Evolutionary conservation across 805 yeast genomes (phyloP), one percentile per base, ranked within the genome.

Genomic region (Candida gorgasii): DNA sequence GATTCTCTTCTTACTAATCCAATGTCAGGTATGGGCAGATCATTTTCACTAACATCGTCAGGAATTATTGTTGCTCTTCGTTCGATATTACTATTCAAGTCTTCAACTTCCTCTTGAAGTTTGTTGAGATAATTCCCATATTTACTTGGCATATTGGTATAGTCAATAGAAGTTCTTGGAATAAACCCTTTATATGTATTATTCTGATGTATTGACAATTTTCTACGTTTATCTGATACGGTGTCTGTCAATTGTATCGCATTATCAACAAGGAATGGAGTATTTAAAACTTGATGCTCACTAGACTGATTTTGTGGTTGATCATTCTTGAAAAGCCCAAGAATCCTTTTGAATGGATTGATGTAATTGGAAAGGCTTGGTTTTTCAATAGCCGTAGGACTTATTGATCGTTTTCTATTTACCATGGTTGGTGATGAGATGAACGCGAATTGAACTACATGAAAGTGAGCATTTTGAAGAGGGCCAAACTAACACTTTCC

Each of bases 141-240:
- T 14, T 42, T 49, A 29, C 39, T 44, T 38, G 48, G 27, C 5
- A 14, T 13, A 7, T 23, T 29, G 4, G 24, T 11, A 11, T 15
- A 30, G 14, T 16, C 35, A 5, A 58, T 45, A 18, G 65, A 50
- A 11, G 61, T 52, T 12, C 72, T 53, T 9, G 72, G 72, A 3
- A 56, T 49, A 22, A 27, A 43, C 12, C 29, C 45, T 23, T 28
- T 38, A 15, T 38, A 24, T n/a, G 32, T 38, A 19, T 40, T 32
- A n/a, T 40, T 27, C 17, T 45, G 49, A 12, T 51, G 54, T n/a
- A 56, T 42, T 3, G 67, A 63, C 30, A 64, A 43, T 32, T 59
- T 48, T 30, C 58, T 55, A 44, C 59, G 62, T 47, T 63, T 63
- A 26, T 43, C 50, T 1, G 67, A 60, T 9, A 15, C 31, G 18